A percentile compares a stretch with the other conserved stretches of the same genome.
Evolutionary conservation across 176 grass and related monocot genomes (phyloP).

Genomic region (Cocos nucifera): DNA sequence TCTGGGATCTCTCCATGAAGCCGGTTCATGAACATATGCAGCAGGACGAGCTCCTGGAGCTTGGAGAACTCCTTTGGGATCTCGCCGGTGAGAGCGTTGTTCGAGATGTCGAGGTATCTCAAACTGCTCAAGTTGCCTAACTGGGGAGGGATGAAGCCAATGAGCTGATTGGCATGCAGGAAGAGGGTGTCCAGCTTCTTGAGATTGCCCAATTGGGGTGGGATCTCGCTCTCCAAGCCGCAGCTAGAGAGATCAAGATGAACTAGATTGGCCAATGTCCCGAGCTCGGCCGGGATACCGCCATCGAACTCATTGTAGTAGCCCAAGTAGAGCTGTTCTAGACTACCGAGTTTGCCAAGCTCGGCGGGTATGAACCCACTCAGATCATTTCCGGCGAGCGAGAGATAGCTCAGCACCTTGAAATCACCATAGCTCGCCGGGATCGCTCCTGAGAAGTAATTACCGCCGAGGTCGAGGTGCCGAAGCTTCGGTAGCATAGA

Average conservation of each 20-base stretch:
- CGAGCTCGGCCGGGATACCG: conserved; percentile 33
- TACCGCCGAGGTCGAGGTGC: conserved; percentile 64
- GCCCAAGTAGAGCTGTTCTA: conserved; percentile 49
- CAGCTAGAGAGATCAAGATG: conserved; percentile 73
- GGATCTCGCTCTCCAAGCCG: conserved; percentile 44
- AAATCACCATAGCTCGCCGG: conserved; percentile 35
- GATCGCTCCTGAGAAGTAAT: conserved; percentile 63
- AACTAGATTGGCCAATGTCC: conserved; percentile 27
- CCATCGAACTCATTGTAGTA: conserved; percentile 73
- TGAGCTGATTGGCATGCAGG: conserved; percentile 70
- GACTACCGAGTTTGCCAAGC: conserved; percentile 36
- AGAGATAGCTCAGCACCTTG: conserved; percentile 38
- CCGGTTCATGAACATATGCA: conserved; percentile 81
- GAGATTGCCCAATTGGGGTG: conserved; percentile 32
- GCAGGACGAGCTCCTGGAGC: conserved; percentile 26
- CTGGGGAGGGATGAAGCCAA: conserved; percentile 30
- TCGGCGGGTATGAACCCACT: conserved; percentile 30
- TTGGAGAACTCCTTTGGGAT: conserved; percentile 40
- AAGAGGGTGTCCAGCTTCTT: conserved; percentile 53
- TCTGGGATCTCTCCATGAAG: conserved; percentile 50
- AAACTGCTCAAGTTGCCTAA: conserved; percentile 58
- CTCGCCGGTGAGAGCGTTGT: conserved; percentile 67
- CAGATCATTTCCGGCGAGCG: conserved; percentile 57
- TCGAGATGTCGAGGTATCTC: conserved; percentile 59
- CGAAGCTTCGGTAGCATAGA: conserved; percentile 10